These are phyloP conservation scores for Apiospora saccharicola DNA, from an alignment of 2,329 filamentous ascomycete species.

Conservation along the genomic window DNA sequence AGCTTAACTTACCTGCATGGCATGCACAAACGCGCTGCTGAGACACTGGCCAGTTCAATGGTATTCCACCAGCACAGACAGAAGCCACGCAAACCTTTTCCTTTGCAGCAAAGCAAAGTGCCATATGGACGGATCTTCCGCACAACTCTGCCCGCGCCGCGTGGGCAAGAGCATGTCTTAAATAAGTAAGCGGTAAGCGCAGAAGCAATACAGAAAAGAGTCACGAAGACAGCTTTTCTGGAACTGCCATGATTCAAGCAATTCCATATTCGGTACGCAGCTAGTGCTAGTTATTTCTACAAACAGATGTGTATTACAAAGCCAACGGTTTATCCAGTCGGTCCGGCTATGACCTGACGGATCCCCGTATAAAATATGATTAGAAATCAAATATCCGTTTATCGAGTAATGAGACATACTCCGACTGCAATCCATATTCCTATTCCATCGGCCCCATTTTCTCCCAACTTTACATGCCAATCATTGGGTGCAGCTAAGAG, in stretches of 20 bases:
- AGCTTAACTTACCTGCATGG: constrained; percentile 10
- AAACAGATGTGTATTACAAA: not conserved
- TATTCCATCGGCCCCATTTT: not conserved
- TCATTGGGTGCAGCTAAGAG: not conserved
- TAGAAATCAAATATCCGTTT: too few relatives aligned
- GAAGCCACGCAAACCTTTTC: not conserved
- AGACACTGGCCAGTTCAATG: not conserved
- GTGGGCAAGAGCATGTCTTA: not conserved
- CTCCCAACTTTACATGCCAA: not conserved
- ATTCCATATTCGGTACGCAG: not conserved
- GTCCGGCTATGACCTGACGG: not conserved
- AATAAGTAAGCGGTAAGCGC: not conserved
- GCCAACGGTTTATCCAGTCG: not conserved
- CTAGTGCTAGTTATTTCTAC: not conserved
- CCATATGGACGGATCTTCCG: not conserved
- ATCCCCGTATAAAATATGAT: too few relatives aligned
- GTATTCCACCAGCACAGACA: not conserved
- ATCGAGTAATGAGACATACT: not conserved
- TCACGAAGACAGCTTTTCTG: not conserved
- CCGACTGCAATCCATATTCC: not conserved
- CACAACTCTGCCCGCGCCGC: not conserved
- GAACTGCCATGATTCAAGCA: not conserved
- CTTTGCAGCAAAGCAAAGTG: not conserved
- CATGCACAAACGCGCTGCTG: not conserved
- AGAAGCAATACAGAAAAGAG: not conserved